phyloP scores from a whole-genome alignment of 2,329 filamentous ascomycete species.

The Diaporthe sp. region DNA sequence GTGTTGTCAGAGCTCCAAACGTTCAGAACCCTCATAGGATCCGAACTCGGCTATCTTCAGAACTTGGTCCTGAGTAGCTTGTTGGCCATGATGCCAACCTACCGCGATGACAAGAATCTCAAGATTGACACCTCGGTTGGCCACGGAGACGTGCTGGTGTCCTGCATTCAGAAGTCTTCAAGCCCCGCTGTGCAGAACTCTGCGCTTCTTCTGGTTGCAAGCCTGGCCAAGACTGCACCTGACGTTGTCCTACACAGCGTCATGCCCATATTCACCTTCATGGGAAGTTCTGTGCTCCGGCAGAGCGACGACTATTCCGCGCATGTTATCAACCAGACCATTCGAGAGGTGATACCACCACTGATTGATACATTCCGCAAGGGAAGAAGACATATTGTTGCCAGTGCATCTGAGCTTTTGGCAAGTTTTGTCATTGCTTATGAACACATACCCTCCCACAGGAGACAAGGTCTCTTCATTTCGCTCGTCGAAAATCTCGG shows the following conservation, averaged over 20 bases:
- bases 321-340: constrained; percentile 94
- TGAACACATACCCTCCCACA: constrained; percentile 92
- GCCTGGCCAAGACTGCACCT: constrained; percentile 87
- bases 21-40: constrained; percentile 83
- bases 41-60: constrained; percentile 91
- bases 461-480: constrained; percentile 85
- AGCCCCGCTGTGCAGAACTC: constrained; percentile 95
- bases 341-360: constrained; percentile 93
- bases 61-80: constrained; percentile 86
- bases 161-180: constrained; percentile 91
- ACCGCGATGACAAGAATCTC: constrained; percentile 72
- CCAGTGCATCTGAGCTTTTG: constrained; percentile 89
- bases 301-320: constrained; percentile 98
- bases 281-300: constrained; percentile 90
- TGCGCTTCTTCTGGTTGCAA: constrained; percentile 88
- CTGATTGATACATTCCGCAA: constrained; percentile 87
- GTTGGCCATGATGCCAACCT: constrained; percentile 84
- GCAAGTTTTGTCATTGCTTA: constrained; percentile 96
- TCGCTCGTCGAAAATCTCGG: constrained; percentile 89
- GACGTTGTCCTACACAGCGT: constrained; percentile 95
- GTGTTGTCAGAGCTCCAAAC: constrained; percentile 89
- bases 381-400: constrained; percentile 82
- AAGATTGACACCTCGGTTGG: constrained; percentile 84
- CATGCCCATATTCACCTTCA: constrained; percentile 99
- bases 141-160: constrained; percentile 90